These are phyloP conservation scores for Centella asiatica DNA, from an alignment of 129 eudicot species.

Conservation along the genomic window DNA sequence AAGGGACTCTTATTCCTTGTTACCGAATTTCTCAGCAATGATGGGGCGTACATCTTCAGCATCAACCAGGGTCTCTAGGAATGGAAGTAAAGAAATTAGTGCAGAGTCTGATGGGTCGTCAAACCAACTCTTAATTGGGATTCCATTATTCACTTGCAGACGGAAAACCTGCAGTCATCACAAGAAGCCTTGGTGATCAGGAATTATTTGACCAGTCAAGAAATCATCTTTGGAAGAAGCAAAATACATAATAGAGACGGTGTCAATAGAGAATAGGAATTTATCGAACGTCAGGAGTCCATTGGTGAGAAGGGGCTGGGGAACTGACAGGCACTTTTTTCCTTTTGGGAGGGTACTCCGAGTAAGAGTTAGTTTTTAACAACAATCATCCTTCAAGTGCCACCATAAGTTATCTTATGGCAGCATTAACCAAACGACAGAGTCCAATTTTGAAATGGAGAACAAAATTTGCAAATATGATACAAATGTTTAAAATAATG, in stretches of 20 bases:
- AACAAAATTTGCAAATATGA: neutral
- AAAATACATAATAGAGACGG: no score
- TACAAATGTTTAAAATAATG: neutral
- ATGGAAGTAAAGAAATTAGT: constrained; percentile 71
- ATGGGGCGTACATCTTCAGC: constrained; percentile 96
- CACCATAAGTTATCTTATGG: neutral
- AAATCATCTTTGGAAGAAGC: neutral
- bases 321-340: no score
- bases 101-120: constrained; percentile 89
- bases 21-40: constrained; percentile 94
- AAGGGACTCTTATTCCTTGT: constrained; percentile 92
- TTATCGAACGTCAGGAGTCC: no score
- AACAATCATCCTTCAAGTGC: neutral
- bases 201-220: neutral
- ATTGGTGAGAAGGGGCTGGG: no score
- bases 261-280: no score
- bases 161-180: constrained; percentile 73
- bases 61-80: constrained; percentile 74
- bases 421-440: neutral
- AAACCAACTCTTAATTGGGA: constrained; percentile 99
- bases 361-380: neutral
- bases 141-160: constrained; percentile 94
- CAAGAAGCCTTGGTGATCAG: neutral
- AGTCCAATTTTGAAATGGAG: neutral
- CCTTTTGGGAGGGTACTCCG: no score